Conservation (phyloP, 805 yeast genomes). For the Grigorovia jiainica region DNA sequence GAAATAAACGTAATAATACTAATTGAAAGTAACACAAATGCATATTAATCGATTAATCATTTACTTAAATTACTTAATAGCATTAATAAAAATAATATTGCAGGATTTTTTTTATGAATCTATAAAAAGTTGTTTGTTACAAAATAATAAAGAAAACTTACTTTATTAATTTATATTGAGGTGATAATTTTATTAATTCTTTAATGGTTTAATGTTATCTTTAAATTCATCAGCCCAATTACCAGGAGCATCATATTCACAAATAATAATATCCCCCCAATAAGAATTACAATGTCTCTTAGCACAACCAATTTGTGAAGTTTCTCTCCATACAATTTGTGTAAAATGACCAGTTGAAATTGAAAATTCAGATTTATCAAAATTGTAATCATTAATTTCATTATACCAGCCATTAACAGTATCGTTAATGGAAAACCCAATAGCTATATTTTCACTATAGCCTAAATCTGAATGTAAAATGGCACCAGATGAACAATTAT, state of each 20-base stretch:
- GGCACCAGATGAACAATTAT: conserved; percentile 48
- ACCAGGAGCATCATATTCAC: conserved; percentile 71
- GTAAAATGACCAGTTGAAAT: conserved; percentile 61
- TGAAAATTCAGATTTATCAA: conserved; percentile 39
- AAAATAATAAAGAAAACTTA: no score
- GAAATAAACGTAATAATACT: no score
- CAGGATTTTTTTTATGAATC: no score
- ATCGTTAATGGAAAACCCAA: conserved; percentile 37
- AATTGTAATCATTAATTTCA: conserved; percentile 51
- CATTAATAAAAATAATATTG: no score
- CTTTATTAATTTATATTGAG: no score
- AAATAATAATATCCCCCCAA: conserved; percentile 56
- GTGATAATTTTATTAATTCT: no score
- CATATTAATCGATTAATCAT: no score
- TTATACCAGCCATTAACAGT: conserved; percentile 66
- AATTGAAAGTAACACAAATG: no score
- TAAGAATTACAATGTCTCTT: conserved; percentile 45
- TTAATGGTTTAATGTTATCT: conserved; percentile 27
- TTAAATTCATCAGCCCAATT: conserved; percentile 49
- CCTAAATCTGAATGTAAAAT: conserved; percentile 47
- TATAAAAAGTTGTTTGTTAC: no score
- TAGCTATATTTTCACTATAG: conserved; percentile 72
- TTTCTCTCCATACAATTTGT: conserved; percentile 59
- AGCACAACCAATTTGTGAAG: conserved; percentile 62
- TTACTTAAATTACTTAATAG: no score